These are phyloP conservation scores for Sequoiadendron giganteum DNA, from an alignment of 75 land plant species.

Conservation along the genomic window DNA sequence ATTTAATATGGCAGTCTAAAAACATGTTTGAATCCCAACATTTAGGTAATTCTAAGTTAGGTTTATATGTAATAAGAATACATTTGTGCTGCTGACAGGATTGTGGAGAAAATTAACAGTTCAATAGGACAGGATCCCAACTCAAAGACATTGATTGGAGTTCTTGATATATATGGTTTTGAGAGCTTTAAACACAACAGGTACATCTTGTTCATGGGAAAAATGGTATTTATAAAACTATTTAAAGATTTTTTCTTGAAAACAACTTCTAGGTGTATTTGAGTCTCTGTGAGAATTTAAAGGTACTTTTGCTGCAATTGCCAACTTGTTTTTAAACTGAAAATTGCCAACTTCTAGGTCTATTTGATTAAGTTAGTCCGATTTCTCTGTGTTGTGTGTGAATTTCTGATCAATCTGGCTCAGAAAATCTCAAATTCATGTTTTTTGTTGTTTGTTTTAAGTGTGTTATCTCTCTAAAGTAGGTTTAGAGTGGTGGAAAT, in stretches of 20 bases:
- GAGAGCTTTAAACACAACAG: slow-evolving; percentile 93
- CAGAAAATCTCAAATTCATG: not conserved
- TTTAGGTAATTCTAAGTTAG: not conserved
- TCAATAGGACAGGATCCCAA: slow-evolving; percentile 94
- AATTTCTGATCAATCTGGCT: not conserved
- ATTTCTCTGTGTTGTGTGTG: not conserved
- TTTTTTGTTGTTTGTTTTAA: not conserved
- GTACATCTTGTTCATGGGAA: slow-evolving; percentile 23
- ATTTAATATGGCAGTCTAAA: not conserved
- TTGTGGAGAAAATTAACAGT: slow-evolving; percentile 84
- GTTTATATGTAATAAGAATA: not conserved
- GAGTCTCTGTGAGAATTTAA: not conserved
- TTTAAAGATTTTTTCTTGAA: not conserved
- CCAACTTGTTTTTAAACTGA: not conserved
- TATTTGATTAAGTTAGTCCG: not conserved
- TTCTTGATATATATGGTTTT: slow-evolving; percentile 97
- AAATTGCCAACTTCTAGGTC: not conserved
- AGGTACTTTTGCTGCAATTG: not conserved
- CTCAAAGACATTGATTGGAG: slow-evolving; percentile 78
- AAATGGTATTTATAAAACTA: not conserved
- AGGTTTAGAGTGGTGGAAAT: not conserved
- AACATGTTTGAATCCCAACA: not conserved
- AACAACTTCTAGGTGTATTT: not conserved
- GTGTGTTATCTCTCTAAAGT: not conserved
- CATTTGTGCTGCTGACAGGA: slow-evolving; percentile 42